These are phyloP conservation scores for Amylostereum chailletii DNA, from an alignment of 1,284 basidiomycete genomes.

Conservation along the genomic window DNA sequence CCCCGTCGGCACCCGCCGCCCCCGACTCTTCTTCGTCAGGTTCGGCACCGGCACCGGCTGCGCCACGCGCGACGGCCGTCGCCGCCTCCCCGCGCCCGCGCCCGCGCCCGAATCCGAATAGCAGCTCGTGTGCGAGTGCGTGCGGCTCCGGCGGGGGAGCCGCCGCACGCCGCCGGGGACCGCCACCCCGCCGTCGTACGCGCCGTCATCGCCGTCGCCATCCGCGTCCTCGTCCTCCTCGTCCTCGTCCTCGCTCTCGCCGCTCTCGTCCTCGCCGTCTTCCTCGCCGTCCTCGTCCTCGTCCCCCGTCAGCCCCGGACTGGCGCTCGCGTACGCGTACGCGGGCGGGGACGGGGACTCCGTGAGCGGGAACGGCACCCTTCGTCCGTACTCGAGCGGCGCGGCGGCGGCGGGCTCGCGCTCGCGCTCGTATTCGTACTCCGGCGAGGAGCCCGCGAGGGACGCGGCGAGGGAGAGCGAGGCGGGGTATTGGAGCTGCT, in stretches of 20 bases:
- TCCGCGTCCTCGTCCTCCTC: constrained; percentile 12
- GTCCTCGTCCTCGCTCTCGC: constrained; percentile 12
- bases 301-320: constrained; percentile 13
- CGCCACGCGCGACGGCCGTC: constrained; percentile 8
- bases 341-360: constrained; percentile 10
- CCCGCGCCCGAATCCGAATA: constrained; percentile 19
- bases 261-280: constrained; percentile 16
- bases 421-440: constrained; percentile 1
- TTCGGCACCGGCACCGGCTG: constrained; percentile 63
- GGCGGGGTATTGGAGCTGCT: constrained; percentile 1
- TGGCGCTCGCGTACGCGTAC: constrained; percentile 12
- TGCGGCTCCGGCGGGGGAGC: constrained; percentile 12
- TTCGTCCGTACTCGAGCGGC: constrained; percentile 9
- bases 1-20: constrained; percentile 59
- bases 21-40: constrained; percentile 66
- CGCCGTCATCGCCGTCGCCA: constrained; percentile 17
- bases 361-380: constrained; percentile 6
- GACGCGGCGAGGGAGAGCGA: constrained; percentile 15
- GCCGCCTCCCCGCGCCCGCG: neutral
- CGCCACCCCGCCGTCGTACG: constrained; percentile 17
- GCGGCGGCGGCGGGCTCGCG: constrained; percentile 16
- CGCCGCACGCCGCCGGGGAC: constrained; percentile 9
- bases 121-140: constrained; percentile 9
- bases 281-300: constrained; percentile 18
- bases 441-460: constrained; percentile 11